Conservation (phyloP, 1,139 yeast species). For the Blastobotrys persicus region DNA sequence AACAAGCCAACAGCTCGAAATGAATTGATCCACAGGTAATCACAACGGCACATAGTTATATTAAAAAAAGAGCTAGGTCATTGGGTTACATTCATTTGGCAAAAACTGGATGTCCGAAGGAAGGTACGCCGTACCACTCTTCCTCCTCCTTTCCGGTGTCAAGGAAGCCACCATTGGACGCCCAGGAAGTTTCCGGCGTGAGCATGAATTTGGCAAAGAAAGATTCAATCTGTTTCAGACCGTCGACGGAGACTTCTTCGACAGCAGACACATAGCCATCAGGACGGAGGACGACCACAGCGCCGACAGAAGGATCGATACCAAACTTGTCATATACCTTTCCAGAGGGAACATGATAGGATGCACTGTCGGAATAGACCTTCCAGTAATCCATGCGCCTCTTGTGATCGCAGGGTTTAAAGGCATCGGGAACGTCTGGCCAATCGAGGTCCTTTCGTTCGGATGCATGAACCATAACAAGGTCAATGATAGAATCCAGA, state of each 20-base stretch:
- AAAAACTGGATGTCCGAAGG: constrained; percentile 21
- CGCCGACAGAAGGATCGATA: constrained; percentile 33
- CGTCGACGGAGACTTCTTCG: constrained; percentile 26
- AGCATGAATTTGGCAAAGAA: constrained; percentile 33
- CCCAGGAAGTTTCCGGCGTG: constrained; percentile 26
- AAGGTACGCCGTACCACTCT: constrained; percentile 23
- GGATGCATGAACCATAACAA: constrained; percentile 32
- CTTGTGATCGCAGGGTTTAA: constrained; percentile 34
- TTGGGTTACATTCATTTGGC: constrained; percentile 10
- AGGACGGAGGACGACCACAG: constrained; percentile 38
- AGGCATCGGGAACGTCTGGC: constrained; percentile 36
- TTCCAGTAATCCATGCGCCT: constrained; percentile 39
- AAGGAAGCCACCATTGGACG: constrained; percentile 18
- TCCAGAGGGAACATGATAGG: constrained; percentile 32
- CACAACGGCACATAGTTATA: too few species aligned
- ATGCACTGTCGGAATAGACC: constrained; percentile 31
- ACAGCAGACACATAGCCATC: constrained; percentile 40
- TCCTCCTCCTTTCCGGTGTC: constrained; percentile 16
- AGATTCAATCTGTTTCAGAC: constrained; percentile 28
- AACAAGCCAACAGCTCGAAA: too few species aligned
- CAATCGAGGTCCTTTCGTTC: constrained; percentile 31
- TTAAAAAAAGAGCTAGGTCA: not conserved
- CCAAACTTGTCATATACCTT: constrained; percentile 35
- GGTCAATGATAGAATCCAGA: constrained; percentile 33
- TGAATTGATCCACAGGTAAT: too few species aligned